Evolutionary conservation across 2,329 filamentous ascomycete genomes (phyloP), one percentile per base, ranked within the genome.

Genomic region (Capronia americana): DNA sequence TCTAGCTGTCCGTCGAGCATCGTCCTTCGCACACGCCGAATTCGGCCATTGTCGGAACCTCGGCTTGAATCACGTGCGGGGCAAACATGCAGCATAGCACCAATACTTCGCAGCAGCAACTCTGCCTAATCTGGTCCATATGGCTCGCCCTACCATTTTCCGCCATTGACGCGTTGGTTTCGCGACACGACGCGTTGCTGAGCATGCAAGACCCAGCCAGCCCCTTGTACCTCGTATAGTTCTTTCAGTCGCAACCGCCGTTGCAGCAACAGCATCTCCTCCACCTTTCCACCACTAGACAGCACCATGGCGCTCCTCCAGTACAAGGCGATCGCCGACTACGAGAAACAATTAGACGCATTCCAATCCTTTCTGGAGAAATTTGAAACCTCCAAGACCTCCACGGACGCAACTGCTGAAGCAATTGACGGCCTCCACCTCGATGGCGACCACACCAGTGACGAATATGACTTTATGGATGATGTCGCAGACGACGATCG

Each of bases 381-480:
- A 70, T 99, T 96, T 88, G 98, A 99, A 82, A 86, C 85, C 64
- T 82, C 84, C n/a, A 63, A 89, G 84, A 75, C 90, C 82, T 64
- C 87, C 84, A 78, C 86, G 85, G 86, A 82, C 65, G 80, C 83
- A 17, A 88, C 96, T 72, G 88, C 92, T 46, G 90, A 93, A 77
- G 93, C 93, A 53, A 86, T 99, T 56, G 88, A 92, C 73, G 88
- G 90, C 72, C 88, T 99, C 74, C 91, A 91, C 75, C 91, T 99
- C 70, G 90, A 93, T 77, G 93, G 92, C 75, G 90, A 96, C 79
- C 91, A 90, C 73, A 85, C 92, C 50, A 93, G 90, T 79, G 93
- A 97, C 75, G 92, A 97, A 74, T 92, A 97, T 77, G 93, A 97
- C 75, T 92, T 96, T 76, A 92, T 96, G 88, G 92, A 96, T 76